Percentiles rank a stretch among this genome's conserved stretches.
These are phyloP conservation scores for Clausena lansium DNA, from an alignment of 345 rosid genomes.

Conservation along the genomic window DNA sequence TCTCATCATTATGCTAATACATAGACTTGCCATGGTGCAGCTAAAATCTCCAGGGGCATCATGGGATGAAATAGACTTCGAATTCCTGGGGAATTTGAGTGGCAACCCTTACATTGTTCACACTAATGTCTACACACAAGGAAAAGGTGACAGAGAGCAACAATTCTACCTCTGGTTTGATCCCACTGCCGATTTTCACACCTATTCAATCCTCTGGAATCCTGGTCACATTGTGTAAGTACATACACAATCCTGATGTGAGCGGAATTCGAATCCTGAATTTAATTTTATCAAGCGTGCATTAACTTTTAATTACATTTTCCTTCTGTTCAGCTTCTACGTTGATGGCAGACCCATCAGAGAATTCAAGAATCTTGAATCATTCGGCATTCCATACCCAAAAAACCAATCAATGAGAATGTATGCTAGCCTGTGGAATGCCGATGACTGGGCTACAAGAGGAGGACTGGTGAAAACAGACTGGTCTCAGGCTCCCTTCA, in stretches of 20 bases:
- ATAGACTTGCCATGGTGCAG: conserved; percentile 26
- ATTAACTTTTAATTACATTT: not conserved
- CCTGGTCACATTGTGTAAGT: conserved; percentile 53
- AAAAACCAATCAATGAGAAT: conserved; percentile 58
- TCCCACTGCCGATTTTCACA: conserved; percentile 66
- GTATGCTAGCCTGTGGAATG: conserved; percentile 63
- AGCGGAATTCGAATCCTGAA: not conserved
- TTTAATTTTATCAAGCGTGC: not conserved
- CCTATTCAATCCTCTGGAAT: conserved; percentile 71
- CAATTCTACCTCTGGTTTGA: conserved; percentile 76
- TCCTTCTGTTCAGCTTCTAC: conserved; percentile 31
- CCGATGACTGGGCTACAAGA: conserved; percentile 68
- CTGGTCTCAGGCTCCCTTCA: conserved; percentile 51
- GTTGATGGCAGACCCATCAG: conserved; percentile 52
- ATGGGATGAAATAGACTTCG: conserved; percentile 78
- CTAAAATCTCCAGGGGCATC: conserved; percentile 50
- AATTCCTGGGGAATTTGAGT: conserved; percentile 68
- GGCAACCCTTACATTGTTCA: conserved; percentile 67
- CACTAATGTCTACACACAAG: conserved; percentile 63
- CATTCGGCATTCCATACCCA: conserved; percentile 46
- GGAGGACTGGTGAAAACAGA: conserved; percentile 64
- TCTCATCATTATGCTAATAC: not conserved
- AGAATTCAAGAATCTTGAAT: conserved; percentile 55
- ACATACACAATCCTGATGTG: not conserved
- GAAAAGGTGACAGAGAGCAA: conserved; percentile 71